Conservation (phyloP, 371 early-diverging fungal species). For the Syncephalastrum monosporum region DNA sequence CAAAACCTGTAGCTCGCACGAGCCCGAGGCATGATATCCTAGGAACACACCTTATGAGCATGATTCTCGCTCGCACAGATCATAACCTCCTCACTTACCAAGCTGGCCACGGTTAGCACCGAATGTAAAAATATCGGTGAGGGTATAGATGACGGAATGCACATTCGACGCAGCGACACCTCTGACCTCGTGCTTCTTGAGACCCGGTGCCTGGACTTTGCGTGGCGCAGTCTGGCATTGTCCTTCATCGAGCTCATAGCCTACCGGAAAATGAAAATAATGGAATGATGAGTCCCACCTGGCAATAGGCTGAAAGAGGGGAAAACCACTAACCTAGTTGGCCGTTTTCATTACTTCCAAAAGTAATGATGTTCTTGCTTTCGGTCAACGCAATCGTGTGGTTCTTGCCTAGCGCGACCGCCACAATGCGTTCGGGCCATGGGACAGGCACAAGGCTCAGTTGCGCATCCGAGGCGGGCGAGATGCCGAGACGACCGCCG, state of each 20-base stretch:
- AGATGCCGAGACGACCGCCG: conserved; percentile 71
- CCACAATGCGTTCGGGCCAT: conserved; percentile 49
- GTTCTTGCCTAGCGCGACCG: conserved; percentile 69
- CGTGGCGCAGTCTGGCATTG: conserved; percentile 56
- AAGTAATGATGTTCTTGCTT: conserved; percentile 49
- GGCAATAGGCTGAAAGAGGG: neutral
- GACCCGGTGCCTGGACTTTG: conserved; percentile 49
- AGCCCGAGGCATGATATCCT: conserved; percentile 53
- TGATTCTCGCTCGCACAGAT: too few relatives aligned
- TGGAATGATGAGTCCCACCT: neutral
- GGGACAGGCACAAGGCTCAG: conserved; percentile 50
- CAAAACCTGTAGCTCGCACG: conserved; percentile 32
- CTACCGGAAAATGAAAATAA: conserved; percentile 18
- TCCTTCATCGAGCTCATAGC: conserved; percentile 47
- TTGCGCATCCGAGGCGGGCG: conserved; percentile 54
- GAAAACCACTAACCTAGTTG: conserved; percentile 52
- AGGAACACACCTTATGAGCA: neutral
- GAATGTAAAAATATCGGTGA: conserved; percentile 65
- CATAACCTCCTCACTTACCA: conserved; percentile 29
- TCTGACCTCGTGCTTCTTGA: conserved; percentile 56
- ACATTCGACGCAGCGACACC: conserved; percentile 71
- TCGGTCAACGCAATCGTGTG: conserved; percentile 67
- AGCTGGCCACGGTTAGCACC: conserved; percentile 78
- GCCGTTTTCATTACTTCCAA: conserved; percentile 66
- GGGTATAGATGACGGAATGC: conserved; percentile 67